Evolutionary conservation across 2,329 filamentous ascomycete species (phyloP).

Genomic region (Trichoderma polysporum): DNA sequence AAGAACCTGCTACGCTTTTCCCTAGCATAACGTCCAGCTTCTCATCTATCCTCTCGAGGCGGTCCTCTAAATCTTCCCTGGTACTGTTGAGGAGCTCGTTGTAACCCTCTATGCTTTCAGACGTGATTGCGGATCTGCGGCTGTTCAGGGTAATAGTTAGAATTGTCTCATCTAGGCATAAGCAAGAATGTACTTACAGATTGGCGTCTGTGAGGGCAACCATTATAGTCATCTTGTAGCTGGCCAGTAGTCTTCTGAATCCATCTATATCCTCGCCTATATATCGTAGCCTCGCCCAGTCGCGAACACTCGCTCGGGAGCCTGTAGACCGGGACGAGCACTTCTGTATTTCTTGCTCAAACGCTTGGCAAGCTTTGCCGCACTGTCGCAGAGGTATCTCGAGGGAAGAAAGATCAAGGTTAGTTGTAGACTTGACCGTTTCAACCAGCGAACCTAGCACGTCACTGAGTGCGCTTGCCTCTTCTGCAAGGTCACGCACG

Average conservation of each 20-base stretch:
- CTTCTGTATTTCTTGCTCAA: conserved; percentile 39
- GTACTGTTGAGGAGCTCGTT: conserved; percentile 20
- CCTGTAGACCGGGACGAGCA: conserved; percentile 36
- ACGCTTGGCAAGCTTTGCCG: conserved; percentile 43
- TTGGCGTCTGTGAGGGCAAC: conserved; percentile 27
- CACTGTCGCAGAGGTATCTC: conserved; percentile 41
- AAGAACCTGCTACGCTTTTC: neutral
- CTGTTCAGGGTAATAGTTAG: neutral
- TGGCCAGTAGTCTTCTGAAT: conserved; percentile 40
- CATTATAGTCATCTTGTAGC: conserved; percentile 37
- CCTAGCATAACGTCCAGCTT: conserved; percentile 21
- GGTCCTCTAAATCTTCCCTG: conserved; percentile 22
- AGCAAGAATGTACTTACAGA: conserved; percentile 22
- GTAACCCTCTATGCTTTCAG: conserved; percentile 20
- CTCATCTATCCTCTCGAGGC: conserved; percentile 21
- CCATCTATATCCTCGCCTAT: conserved; percentile 45
- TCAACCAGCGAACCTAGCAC: conserved; percentile 37
- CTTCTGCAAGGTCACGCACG: conserved; percentile 42
- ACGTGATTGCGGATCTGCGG: conserved; percentile 14
- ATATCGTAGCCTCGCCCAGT: conserved; percentile 46
- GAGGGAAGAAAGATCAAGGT: conserved; percentile 25
- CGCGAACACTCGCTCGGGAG: conserved; percentile 42
- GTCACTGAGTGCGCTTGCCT: conserved; percentile 38
- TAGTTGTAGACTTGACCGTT: conserved; percentile 22
- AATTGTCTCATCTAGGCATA: neutral